Percentiles rank a stretch among this genome's conserved stretches.
These are phyloP conservation scores for Pseudocercospora macadamiae DNA, from an alignment of 2,329 filamentous ascomycete species.

Conservation along the genomic window DNA sequence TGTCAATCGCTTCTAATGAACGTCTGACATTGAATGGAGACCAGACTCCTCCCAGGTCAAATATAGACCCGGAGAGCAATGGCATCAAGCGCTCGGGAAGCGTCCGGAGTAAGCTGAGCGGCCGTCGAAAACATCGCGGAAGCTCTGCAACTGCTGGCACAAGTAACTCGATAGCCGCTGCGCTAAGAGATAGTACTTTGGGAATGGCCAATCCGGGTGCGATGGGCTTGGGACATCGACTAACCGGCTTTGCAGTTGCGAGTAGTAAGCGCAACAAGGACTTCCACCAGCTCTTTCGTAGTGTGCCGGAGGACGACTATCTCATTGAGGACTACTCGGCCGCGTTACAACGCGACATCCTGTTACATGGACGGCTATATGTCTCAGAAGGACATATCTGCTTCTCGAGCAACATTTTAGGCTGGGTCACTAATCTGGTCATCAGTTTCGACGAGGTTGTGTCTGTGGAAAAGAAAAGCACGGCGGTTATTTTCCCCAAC, in stretches of 20 bases:
- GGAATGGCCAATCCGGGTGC: slow-evolving; percentile 68
- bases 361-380: slow-evolving; percentile 90
- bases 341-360: slow-evolving; percentile 90
- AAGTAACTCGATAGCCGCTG: slow-evolving; percentile 72
- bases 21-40: slow-evolving; percentile 53
- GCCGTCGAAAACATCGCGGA: slow-evolving; percentile 70
- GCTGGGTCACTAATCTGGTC: slow-evolving; percentile 95
- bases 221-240: slow-evolving; percentile 66
- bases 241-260: slow-evolving; percentile 94
- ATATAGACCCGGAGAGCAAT: slow-evolving; percentile 58
- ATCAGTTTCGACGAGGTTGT: slow-evolving; percentile 99
- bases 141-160: slow-evolving; percentile 70
- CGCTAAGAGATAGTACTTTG: slow-evolving; percentile 69
- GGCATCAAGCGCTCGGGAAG: slow-evolving; percentile 58
- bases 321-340: slow-evolving; percentile 98
- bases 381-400: slow-evolving; percentile 97
- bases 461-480: slow-evolving; percentile 94
- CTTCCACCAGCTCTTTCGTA: slow-evolving; percentile 91
- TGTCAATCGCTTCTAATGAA: slow-evolving; percentile 45
- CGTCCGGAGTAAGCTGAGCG: slow-evolving; percentile 58
- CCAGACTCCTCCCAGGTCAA: slow-evolving; percentile 65
- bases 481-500: slow-evolving; percentile 93
- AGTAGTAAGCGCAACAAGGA: slow-evolving; percentile 95
- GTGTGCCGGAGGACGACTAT: slow-evolving; percentile 96
- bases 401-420: slow-evolving; percentile 98